A percentile compares a stretch with the other conserved stretches of the same genome.
Evolutionary conservation across 2,329 filamentous ascomycete species (phyloP).

Genomic region (Fusarium brevicatenulatum): DNA sequence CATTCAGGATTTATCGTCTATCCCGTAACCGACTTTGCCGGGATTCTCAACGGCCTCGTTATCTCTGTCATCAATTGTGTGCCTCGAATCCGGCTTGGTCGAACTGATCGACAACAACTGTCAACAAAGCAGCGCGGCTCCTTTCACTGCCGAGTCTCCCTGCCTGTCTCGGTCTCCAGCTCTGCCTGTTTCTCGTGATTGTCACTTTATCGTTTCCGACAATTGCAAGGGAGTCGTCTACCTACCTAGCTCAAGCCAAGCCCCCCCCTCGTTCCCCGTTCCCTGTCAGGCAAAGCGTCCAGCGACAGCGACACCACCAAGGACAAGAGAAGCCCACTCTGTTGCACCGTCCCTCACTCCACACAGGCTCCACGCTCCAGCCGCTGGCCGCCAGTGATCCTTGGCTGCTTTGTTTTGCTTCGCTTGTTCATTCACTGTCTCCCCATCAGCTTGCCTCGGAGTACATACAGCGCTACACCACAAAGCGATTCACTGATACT

Average conservation of each 20-base stretch:
- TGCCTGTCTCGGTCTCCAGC: conserved; percentile 9
- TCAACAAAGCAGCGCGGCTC: conserved; percentile 16
- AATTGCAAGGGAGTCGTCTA: conserved; percentile 19
- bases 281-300: conserved; percentile 41
- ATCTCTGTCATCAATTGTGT: not conserved
- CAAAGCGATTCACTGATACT: conserved; percentile 3
- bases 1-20: conserved; percentile 10
- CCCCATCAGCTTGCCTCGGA: not conserved
- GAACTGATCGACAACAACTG: conserved; percentile 15
- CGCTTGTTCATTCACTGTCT: not conserved
- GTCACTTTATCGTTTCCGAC: conserved; percentile 13
- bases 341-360: conserved; percentile 32
- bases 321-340: conserved; percentile 16
- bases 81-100: not conserved
- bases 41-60: conserved; percentile 20
- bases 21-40: not conserved
- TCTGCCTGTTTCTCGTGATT: conserved; percentile 28
- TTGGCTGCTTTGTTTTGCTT: conserved; percentile 17
- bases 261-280: conserved; percentile 30
- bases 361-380: conserved; percentile 38
- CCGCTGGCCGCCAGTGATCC: conserved; percentile 29
- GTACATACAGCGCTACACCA: not conserved
- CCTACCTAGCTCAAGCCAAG: conserved; percentile 25
- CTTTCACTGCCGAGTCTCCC: conserved; percentile 22
- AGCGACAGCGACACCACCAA: conserved; percentile 31